Evolutionary conservation across 2,329 filamentous ascomycete genomes (phyloP).

Genomic region (Parastagonospora nodorum): DNA sequence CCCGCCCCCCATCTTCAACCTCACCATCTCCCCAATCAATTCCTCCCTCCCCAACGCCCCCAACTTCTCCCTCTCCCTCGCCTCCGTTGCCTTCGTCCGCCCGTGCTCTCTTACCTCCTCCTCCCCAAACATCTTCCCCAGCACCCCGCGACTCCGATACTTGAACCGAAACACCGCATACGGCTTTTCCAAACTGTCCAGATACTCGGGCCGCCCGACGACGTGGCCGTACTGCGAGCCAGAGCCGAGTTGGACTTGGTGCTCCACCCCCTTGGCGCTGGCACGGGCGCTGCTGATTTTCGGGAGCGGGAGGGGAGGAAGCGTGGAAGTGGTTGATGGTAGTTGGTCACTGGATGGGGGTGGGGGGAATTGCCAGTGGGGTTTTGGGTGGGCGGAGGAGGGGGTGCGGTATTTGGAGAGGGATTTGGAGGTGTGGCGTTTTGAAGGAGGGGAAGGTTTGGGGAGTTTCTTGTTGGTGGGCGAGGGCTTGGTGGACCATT

Average conservation of each 20-base stretch:
- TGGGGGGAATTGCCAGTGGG: conserved; percentile 40
- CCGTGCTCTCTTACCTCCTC: background rate
- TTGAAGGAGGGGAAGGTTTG: background rate
- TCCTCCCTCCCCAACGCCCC: conserved; percentile 32
- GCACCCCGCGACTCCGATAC: conserved; percentile 43
- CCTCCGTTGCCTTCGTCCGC: background rate
- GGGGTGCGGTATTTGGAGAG: conserved; percentile 12
- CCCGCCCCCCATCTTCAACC: conserved; percentile 27
- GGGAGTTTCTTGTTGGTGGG: background rate
- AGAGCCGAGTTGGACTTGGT: conserved; percentile 42
- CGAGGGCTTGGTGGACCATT: background rate
- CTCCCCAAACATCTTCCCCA: conserved; percentile 42
- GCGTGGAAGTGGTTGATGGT: conserved; percentile 18
- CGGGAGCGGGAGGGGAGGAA: conserved; percentile 33
- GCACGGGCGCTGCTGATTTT: conserved; percentile 17
- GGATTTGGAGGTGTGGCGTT: conserved; percentile 17
- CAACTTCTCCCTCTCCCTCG: conserved; percentile 19
- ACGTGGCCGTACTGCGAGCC: conserved; percentile 48
- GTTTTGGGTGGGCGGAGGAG: conserved; percentile 15
- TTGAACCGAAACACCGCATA: conserved; percentile 58
- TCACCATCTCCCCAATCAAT: conserved; percentile 16
- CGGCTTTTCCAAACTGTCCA: conserved; percentile 43
- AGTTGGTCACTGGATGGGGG: conserved; percentile 2
- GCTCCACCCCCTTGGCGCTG: conserved; percentile 25
- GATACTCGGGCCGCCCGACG: conserved; percentile 46